These are phyloP conservation scores for Populus nigra DNA, from an alignment of 345 rosid genomes.

Conservation along the genomic window DNA sequence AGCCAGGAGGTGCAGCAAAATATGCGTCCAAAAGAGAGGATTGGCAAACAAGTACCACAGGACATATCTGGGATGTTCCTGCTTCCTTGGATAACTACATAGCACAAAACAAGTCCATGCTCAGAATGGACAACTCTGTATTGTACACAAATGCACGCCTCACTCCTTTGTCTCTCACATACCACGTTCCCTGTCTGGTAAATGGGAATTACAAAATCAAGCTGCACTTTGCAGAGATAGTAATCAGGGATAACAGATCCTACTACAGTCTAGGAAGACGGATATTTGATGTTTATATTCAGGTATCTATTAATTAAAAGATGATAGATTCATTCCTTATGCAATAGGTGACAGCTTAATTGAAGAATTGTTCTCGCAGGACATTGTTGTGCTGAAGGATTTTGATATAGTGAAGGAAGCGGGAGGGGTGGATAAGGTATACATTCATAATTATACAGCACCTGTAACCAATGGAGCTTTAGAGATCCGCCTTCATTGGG, in stretches of 20 bases:
- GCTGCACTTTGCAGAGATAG: conserved; percentile 59
- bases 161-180: conserved; percentile 11
- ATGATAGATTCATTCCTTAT: background rate
- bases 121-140: background rate
- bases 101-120: background rate
- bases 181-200: background rate
- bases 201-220: conserved; percentile 50
- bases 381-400: conserved; percentile 16
- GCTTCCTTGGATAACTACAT: background rate
- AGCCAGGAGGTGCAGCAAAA: background rate
- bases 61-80: conserved; percentile 3
- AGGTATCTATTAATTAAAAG: conserved; percentile 29
- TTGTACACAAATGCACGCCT: conserved; percentile 13
- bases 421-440: conserved; percentile 5
- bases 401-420: conserved; percentile 10
- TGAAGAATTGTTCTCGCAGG: conserved; percentile 9
- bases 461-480: conserved; percentile 7
- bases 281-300: conserved; percentile 53
- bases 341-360: no score
- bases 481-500: conserved; percentile 22
- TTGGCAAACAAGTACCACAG: conserved; percentile 12
- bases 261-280: conserved; percentile 58
- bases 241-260: conserved; percentile 43
- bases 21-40: background rate
- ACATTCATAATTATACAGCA: background rate